phyloP scores from a whole-genome alignment of 257 asterid genomes.

The Przewalskia tangutica region DNA sequence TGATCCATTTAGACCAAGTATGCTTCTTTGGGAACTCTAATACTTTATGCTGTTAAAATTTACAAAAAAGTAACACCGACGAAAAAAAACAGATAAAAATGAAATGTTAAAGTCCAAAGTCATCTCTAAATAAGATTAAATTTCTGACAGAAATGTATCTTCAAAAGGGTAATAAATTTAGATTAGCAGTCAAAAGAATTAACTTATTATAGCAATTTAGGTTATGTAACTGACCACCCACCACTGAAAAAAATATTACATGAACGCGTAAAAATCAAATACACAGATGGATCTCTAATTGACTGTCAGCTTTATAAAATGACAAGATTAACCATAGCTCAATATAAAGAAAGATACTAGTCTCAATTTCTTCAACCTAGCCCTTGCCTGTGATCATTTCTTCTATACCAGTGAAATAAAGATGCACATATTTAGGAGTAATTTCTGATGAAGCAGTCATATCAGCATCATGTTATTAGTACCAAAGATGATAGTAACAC shows the following conservation, averaged over 20 bases:
- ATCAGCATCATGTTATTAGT: too few relatives aligned
- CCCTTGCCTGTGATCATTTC: neutral
- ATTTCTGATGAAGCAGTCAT: neutral
- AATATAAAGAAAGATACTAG: neutral
- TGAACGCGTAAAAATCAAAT: neutral
- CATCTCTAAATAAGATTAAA: neutral
- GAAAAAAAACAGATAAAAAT: neutral
- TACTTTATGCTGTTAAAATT: neutral
- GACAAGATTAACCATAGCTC: neutral
- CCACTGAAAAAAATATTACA: neutral
- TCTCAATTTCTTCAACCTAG: neutral
- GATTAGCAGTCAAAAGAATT: neutral
- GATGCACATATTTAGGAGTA: neutral
- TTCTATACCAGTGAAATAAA: neutral
- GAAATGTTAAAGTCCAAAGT: neutral
- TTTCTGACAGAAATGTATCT: neutral
- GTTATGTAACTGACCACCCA: neutral
- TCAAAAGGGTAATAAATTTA: neutral
- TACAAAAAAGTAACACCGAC: neutral
- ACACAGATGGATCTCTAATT: neutral
- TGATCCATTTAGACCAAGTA: conserved; percentile 50
- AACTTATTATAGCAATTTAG: neutral
- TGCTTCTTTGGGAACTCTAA: neutral
- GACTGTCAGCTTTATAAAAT: neutral
- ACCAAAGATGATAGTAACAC: neutral